These are phyloP conservation scores for Lentinula sp. DNA, from an alignment of 768 basidiomycete species.

Conservation along the genomic window DNA sequence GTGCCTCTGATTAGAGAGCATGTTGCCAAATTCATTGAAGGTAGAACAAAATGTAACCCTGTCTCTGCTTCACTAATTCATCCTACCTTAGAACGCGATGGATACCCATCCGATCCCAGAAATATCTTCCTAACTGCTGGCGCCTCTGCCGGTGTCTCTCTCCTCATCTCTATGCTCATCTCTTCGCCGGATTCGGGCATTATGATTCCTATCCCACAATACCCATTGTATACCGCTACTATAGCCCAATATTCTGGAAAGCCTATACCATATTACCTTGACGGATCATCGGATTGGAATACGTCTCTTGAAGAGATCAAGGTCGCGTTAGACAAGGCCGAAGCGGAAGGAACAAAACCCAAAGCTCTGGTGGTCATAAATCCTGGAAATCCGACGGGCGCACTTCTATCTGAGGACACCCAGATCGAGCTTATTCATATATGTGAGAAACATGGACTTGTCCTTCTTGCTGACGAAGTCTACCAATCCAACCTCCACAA, in stretches of 20 bases:
- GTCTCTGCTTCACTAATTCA: neutral
- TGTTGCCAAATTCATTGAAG: constrained; percentile 85
- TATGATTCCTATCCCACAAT: constrained; percentile 96
- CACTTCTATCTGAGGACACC: constrained; percentile 65
- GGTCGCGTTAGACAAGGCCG: constrained; percentile 59
- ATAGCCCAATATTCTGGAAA: constrained; percentile 81
- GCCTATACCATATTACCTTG: constrained; percentile 83
- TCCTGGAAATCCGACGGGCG: constrained; percentile 96
- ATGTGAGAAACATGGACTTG: constrained; percentile 79
- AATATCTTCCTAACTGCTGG: constrained; percentile 94
- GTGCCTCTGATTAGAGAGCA: constrained; percentile 81
- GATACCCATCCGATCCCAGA: constrained; percentile 73
- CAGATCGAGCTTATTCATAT: constrained; percentile 75
- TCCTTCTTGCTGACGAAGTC: constrained; percentile 97
- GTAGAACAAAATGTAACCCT: constrained; percentile 33
- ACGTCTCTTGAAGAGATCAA: constrained; percentile 68
- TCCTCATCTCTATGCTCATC: constrained; percentile 77
- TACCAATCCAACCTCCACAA: constrained; percentile 92
- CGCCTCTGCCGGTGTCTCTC: constrained; percentile 90
- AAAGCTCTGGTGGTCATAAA: constrained; percentile 97
- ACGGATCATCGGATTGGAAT: constrained; percentile 79
- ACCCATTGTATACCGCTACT: constrained; percentile 94
- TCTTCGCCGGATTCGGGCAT: constrained; percentile 63
- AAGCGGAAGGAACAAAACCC: constrained; percentile 52
- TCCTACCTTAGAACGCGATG: constrained; percentile 64